A percentile compares a stretch with the other conserved stretches of the same genome.
These are phyloP conservation scores for Neonectria punicea DNA, from an alignment of 2,329 filamentous ascomycete species.

Conservation along the genomic window DNA sequence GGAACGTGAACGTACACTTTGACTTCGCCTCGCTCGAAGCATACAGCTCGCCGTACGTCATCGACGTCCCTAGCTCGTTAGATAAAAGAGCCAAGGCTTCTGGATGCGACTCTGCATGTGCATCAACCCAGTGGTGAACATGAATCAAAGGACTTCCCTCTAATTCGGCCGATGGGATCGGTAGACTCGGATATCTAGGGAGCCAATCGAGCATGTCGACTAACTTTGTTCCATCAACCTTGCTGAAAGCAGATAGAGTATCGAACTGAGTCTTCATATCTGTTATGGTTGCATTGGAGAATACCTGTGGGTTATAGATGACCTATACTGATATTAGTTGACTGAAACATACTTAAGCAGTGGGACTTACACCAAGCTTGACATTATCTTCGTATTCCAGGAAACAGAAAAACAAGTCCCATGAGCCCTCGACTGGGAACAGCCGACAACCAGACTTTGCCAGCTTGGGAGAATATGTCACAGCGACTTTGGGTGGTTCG, in stretches of 20 bases:
- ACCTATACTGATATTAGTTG: neutral
- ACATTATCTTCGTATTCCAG: neutral
- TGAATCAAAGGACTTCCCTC: neutral
- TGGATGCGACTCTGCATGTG: neutral
- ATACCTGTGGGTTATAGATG: neutral
- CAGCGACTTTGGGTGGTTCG: too few species aligned
- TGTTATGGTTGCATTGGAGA: neutral
- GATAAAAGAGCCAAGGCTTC: neutral
- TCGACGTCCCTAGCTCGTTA: neutral
- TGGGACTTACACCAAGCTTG: neutral
- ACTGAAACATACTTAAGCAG: neutral
- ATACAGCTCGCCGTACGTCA: conserved; percentile 2
- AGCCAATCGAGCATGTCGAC: neutral
- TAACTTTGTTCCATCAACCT: neutral
- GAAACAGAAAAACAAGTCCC: conserved; percentile 2
- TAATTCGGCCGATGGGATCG: neutral
- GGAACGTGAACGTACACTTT: neutral
- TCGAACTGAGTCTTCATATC: neutral
- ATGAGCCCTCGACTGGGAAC: conserved; percentile 1
- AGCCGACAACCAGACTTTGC: neutral
- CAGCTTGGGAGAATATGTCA: neutral
- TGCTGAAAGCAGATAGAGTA: neutral
- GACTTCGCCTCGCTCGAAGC: neutral
- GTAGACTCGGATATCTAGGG: neutral
- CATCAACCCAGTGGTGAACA: conserved; percentile 4